Percentiles rank a stretch among this genome's conserved stretches.
phyloP scores from a whole-genome alignment of 169 alveolate genomes.

The Eimeria sp. region DNA sequence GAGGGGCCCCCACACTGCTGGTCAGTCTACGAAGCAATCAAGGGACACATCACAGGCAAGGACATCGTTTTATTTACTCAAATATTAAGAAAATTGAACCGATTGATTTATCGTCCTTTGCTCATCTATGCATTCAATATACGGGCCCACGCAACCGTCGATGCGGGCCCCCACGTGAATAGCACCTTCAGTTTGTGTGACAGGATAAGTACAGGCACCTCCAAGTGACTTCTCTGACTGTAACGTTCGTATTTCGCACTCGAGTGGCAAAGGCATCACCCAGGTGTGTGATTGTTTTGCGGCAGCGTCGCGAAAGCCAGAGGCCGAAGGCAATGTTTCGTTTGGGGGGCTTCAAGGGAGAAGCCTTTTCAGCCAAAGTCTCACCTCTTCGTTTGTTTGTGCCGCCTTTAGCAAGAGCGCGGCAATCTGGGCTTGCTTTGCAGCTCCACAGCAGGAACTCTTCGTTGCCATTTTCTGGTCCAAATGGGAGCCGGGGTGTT shows the following conservation, averaged over 20 bases:
- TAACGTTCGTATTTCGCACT: neutral
- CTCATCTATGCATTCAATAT: neutral
- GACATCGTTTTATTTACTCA: neutral
- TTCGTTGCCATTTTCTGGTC: neutral
- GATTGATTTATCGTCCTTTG: neutral
- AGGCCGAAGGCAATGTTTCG: neutral
- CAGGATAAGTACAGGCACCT: neutral
- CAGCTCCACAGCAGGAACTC: neutral
- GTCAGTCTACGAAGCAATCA: neutral
- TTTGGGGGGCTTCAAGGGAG: neutral
- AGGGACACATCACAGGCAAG: neutral
- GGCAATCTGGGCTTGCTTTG: neutral
- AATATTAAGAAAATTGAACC: neutral
- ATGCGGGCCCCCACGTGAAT: neutral
- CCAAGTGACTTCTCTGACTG: neutral
- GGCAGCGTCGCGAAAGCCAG: neutral
- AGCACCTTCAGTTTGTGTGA: neutral
- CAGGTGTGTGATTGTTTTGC: neutral
- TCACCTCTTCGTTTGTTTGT: neutral
- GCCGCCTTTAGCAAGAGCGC: neutral
- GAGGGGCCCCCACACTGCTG: neutral
- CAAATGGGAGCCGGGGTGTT: neutral
- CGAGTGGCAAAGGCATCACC: neutral
- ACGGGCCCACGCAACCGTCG: neutral
- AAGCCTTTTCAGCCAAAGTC: neutral